These are phyloP conservation scores for Tuber magnatum DNA, from an alignment of 495 filamentous ascomycete species.

Conservation along the genomic window DNA sequence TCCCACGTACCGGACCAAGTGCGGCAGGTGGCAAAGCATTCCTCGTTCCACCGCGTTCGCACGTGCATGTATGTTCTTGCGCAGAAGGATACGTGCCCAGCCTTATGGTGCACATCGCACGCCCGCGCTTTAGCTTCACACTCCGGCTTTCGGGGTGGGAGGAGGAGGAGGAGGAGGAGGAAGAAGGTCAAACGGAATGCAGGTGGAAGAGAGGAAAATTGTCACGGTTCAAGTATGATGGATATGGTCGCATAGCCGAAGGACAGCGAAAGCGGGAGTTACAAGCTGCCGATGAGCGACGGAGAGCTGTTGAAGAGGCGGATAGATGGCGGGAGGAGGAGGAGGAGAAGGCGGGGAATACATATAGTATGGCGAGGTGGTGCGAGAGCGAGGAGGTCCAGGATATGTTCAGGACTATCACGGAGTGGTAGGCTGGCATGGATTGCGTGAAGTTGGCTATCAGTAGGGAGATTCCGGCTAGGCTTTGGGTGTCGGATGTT, in stretches of 20 bases:
- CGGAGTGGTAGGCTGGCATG: slow-evolving; percentile 17
- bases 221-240: too few species aligned
- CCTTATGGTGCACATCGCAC: slow-evolving; percentile 2
- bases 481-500: slow-evolving; percentile 11
- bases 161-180: neutral
- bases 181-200: too few species aligned
- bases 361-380: slow-evolving; percentile 22
- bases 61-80: slow-evolving; percentile 12
- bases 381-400: slow-evolving; percentile 28
- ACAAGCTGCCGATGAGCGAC: neutral
- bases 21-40: slow-evolving; percentile 23
- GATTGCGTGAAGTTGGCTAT: slow-evolving; percentile 16
- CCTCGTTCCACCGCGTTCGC: slow-evolving; percentile 8
- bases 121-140: neutral
- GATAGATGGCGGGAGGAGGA: slow-evolving; percentile 7
- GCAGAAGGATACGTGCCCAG: slow-evolving; percentile 18
- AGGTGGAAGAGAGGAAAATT: too few species aligned
- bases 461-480: slow-evolving; percentile 6
- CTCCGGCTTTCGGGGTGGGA: neutral
- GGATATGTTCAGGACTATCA: slow-evolving; percentile 21
- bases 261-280: slow-evolving; percentile 46
- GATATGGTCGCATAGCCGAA: too few species aligned
- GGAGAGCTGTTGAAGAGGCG: slow-evolving; percentile 10
- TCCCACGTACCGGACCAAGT: slow-evolving; percentile 5
- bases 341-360: slow-evolving; percentile 6